Base-by-base conservation (phyloP, 768 basidiomycete species). In the Pleurotus giganteus region DNA sequence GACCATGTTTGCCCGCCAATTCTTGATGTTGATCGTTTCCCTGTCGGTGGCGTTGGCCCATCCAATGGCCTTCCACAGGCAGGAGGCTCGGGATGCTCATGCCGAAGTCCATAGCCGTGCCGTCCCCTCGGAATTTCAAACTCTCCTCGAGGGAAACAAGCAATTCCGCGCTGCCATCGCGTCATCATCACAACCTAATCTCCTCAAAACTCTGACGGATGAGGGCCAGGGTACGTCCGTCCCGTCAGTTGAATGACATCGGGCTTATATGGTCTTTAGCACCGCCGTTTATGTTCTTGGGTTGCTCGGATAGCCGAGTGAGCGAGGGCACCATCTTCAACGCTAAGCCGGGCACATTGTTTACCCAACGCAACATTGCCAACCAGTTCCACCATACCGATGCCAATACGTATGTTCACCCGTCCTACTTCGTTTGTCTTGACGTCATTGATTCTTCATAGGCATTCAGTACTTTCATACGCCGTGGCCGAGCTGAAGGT, bases 241-340 rank as follows among this genome's bases (percentile, higher is more conserved):
- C 42, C 3, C 17, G 59, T 36, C 19, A 8, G 19, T 12, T 27
- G 29, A 31, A 15, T 26, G 23, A 37, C 26, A 15, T 26, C 6
- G 9, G 27, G 39, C 17, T 43, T 17, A 43, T 47, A 9, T 11
- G 13, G 13, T 32, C 15, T 41, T 9, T 53, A 72, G 71, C 54
- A 3, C 69, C 69, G 12, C 67, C 68, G 11, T 72, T 71, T 58
- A 67, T 70, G 69, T 65, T 74, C 58, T 56, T 75, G 41, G 74
- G 72, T 37, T 75, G 72, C 42, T 71, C 74, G 0, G 74, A 75
- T 55, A 73, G 71, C 53, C 66, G 72, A 53, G 71, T 71, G 23
- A 69, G 67, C 51, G 72, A 72, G 53, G 68, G 70, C 23, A 70
- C 68, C 11, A 65, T 75, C 26, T 75, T 75, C 60, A 66, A 68